Percentiles rank a stretch among this genome's conserved stretches.
phyloP scores from a whole-genome alignment of 352 stramenopile species.

The Globisporangium irregulare region DNA sequence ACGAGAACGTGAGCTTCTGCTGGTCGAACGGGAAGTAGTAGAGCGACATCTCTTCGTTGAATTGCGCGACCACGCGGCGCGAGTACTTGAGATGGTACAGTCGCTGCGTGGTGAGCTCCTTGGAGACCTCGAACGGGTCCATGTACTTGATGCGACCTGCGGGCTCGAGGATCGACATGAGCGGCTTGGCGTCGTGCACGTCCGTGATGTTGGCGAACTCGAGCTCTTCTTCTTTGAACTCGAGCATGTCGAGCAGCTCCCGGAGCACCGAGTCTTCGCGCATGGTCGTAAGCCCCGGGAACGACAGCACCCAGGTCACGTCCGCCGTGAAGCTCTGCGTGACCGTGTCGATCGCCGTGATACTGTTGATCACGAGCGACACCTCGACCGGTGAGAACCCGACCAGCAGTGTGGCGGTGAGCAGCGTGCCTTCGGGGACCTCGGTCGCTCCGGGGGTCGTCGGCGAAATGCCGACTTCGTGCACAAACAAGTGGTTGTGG shows the following conservation, averaged over 20 bases:
- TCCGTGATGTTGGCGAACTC: slow-evolving; percentile 40
- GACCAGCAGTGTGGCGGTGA: slow-evolving; percentile 18
- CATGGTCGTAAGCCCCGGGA: slow-evolving; percentile 36
- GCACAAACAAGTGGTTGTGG: slow-evolving; percentile 49
- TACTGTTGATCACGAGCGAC: slow-evolving; percentile 34
- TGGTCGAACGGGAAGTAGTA: slow-evolving; percentile 60
- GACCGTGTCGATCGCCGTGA: slow-evolving; percentile 42
- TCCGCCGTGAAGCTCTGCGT: slow-evolving; percentile 42
- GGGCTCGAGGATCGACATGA: slow-evolving; percentile 27
- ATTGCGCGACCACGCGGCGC: slow-evolving; percentile 37
- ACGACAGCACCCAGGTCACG: slow-evolving; percentile 43
- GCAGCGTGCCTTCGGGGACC: not conserved
- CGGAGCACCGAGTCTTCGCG: slow-evolving; percentile 41
- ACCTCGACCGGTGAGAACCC: slow-evolving; percentile 27
- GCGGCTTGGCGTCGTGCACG: slow-evolving; percentile 30
- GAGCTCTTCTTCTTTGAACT: slow-evolving; percentile 39
- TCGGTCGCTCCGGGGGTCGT: not conserved
- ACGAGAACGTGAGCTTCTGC: slow-evolving; percentile 52
- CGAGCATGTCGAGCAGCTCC: slow-evolving; percentile 39
- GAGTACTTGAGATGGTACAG: slow-evolving; percentile 38
- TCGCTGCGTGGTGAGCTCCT: slow-evolving; percentile 11
- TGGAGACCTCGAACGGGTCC: slow-evolving; percentile 7
- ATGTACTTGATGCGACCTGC: slow-evolving; percentile 26
- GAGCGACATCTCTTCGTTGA: slow-evolving; percentile 57
- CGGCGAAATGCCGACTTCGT: slow-evolving; percentile 30